Conservation (phyloP, 2,329 filamentous ascomycete species). For the Calonectria montana region DNA sequence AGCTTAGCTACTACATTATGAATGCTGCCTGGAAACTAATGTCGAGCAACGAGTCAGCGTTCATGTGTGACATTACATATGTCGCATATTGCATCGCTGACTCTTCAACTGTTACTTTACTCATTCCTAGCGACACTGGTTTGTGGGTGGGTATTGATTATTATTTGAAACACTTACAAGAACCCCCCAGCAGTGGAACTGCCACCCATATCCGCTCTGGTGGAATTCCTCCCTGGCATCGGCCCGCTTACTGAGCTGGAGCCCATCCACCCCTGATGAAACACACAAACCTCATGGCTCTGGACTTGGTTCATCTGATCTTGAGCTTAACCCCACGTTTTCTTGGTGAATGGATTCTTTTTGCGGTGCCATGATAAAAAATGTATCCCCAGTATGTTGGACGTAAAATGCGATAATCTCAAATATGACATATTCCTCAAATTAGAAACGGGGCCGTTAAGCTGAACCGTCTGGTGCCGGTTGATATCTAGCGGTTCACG, state of each 20-base stretch:
- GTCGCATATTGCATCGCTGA: not conserved
- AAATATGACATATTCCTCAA: not conserved
- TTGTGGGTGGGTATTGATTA: not conserved
- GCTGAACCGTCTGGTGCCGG: too few species aligned
- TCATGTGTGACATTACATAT: not conserved
- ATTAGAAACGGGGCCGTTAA: too few species aligned
- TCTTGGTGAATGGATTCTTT: not conserved
- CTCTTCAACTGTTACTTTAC: not conserved
- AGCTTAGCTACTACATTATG: not conserved
- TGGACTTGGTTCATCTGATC: not conserved
- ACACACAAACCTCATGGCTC: not conserved
- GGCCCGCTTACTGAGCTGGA: not conserved
- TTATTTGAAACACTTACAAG: not conserved
- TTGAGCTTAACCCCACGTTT: not conserved
- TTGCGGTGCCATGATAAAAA: not conserved
- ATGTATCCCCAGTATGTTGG: not conserved
- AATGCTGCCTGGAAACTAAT: conserved; percentile 13
- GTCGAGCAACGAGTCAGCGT: not conserved
- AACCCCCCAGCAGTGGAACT: not conserved
- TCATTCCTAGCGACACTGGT: not conserved
- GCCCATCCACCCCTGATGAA: not conserved
- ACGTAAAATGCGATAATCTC: not conserved
- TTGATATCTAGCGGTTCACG: too few species aligned
- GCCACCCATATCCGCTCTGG: not conserved
- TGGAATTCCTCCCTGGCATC: not conserved